A percentile compares a stretch with the other conserved stretches of the same genome.
phyloP scores from a whole-genome alignment of 1,284 basidiomycete genomes.

The Ganoderma boninense region DNA sequence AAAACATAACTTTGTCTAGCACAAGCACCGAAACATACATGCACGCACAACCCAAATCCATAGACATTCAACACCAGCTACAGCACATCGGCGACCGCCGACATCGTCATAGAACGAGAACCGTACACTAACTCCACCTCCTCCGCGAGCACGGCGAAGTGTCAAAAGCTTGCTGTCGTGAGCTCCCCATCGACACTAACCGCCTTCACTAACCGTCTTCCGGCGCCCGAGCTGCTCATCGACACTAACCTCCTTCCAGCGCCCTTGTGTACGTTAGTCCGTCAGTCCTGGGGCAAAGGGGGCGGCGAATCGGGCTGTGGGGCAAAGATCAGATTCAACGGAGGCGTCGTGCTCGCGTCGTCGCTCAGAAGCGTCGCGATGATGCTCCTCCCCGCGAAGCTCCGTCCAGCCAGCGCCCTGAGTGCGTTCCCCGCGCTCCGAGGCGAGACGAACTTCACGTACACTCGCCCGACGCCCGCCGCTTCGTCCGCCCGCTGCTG shows the following conservation, averaged over 20 bases:
- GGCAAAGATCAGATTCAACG: conserved; percentile 80
- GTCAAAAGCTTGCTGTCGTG: not conserved
- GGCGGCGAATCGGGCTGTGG: conserved; percentile 84
- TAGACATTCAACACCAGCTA: not conserved
- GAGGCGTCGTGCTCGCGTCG: conserved; percentile 83
- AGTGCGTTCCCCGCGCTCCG: conserved; percentile 75
- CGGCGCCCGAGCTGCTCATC: not conserved
- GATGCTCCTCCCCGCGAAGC: conserved; percentile 92
- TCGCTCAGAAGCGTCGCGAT: conserved; percentile 82
- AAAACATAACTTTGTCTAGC: not conserved
- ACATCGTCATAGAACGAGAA: conserved; percentile 1
- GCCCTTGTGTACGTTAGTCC: conserved; percentile 31
- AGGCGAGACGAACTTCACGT: conserved; percentile 82
- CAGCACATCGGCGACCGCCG: not conserved
- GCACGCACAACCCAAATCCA: not conserved
- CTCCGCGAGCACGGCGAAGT: not conserved
- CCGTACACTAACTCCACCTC: conserved; percentile 1
- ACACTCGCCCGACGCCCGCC: conserved; percentile 92
- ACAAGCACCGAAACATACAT: not conserved
- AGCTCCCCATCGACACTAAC: conserved; percentile 10
- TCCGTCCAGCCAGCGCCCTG: conserved; percentile 87
- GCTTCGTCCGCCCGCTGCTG: conserved; percentile 82
- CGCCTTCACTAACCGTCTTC: not conserved
- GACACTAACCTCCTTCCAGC: conserved; percentile 4
- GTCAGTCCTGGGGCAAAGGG: conserved; percentile 61